phyloP scores from a whole-genome alignment of 2,329 filamentous ascomycete genomes.

The Penicillium sp. region DNA sequence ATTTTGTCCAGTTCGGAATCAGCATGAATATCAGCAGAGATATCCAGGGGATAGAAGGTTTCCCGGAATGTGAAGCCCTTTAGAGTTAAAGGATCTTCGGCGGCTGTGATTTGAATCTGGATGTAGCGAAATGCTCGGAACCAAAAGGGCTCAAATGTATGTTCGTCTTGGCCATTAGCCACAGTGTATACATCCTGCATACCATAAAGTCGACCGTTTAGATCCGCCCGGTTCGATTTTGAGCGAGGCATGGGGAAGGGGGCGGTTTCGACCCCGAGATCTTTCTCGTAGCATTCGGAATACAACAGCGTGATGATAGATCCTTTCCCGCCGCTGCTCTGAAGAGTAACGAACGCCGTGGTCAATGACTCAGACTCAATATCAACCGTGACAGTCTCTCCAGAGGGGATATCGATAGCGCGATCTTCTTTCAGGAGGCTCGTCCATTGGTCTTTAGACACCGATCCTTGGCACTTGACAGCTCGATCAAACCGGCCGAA shows the following conservation, averaged over 20 bases:
- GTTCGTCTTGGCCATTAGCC: slow-evolving; percentile 6
- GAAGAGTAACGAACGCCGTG: slow-evolving; percentile 18
- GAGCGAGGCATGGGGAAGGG: slow-evolving; percentile 15
- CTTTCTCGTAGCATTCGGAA: slow-evolving; percentile 30
- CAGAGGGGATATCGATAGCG: slow-evolving; percentile 1
- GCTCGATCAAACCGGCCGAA: slow-evolving; percentile 12
- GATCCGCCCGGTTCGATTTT: slow-evolving; percentile 9
- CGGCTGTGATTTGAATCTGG: slow-evolving; percentile 8
- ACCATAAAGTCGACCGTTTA: slow-evolving; percentile 10
- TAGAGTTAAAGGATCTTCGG: slow-evolving; percentile 5
- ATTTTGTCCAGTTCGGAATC: slow-evolving; percentile 19
- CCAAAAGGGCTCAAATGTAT: slow-evolving; percentile 19
- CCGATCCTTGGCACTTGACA: slow-evolving; percentile 11
- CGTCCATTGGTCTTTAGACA: slow-evolving; percentile 7
- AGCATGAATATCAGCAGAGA: slow-evolving; percentile 10
- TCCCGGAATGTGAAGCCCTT: slow-evolving; percentile 10
- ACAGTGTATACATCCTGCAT: slow-evolving; percentile 12
- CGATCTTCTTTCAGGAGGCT: slow-evolving; percentile 3
- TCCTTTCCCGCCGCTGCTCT: slow-evolving; percentile 8
- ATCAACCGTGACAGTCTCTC: slow-evolving; percentile 15
- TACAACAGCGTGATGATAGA: slow-evolving; percentile 22
- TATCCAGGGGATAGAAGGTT: slow-evolving; percentile 19
- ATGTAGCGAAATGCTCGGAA: slow-evolving; percentile 21
- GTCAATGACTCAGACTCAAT: slow-evolving; percentile 12
- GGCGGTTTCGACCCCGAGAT: slow-evolving; percentile 13